Evolutionary conservation across 345 rosid genomes (phyloP), one percentile per base, ranked within the genome.

Genomic region (Ceriops tagal): DNA sequence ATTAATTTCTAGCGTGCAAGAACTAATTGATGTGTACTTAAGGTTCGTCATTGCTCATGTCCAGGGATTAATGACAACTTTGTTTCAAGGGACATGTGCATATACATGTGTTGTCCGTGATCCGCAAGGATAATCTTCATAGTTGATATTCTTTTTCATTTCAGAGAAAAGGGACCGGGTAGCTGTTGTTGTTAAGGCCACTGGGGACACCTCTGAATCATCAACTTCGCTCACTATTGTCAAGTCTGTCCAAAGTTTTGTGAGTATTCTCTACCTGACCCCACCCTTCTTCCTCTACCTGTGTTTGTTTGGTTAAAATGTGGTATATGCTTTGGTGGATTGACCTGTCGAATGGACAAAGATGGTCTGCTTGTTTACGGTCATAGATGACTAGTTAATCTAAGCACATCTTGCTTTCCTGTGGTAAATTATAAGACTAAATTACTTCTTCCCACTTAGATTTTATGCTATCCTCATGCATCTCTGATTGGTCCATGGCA

Each of bases 201-300:
- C 70, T 7, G 85, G 88, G 8, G 81, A 89, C 67, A 84, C 79
- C 73, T 82, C 89, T 0, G 89, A 87, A 47, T 76, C 97, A 76
- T 87, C 96, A 35, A 75, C 82, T 65, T 86, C 92, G 63, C 86
- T 93, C 24, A 68, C 73, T 73, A 31, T 87, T 73, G 73, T 88
- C 49, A 76, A 82, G 73, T 81, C 96, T 28, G 81, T 89, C 58
- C 90, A 85, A 77, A 83, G 73, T 80, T 76, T 83, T 75, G 97
- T 88, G 74, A 87, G 97, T 85, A 46, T 27, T 59, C 58, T 34
- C 30, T 21, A 60, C 61, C 16, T 10, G 34, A 26, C 5, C 75
- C 3, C 31, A 21, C 49, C 49, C 32, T 31, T 65, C 34, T 71
- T 19, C 27, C 30, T 53, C 19, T 47, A 22, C 4, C 67, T 8